A percentile compares a stretch with the other conserved stretches of the same genome.
Evolutionary conservation across 441 rosid species (phyloP).

Genomic region (Populus hybrid): DNA sequence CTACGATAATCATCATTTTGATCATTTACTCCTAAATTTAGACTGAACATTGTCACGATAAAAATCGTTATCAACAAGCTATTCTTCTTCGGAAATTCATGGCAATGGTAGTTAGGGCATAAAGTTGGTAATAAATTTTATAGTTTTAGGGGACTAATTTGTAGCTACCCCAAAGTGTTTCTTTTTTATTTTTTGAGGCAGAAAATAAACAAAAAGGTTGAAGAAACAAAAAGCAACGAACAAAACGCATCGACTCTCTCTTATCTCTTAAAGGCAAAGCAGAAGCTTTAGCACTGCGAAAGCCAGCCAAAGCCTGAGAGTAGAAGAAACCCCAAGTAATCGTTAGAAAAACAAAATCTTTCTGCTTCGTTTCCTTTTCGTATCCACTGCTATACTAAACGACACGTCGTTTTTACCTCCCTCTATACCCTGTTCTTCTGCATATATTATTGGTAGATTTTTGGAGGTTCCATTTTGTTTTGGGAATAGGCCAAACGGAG

Average conservation of each 20-base stretch:
- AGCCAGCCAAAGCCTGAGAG: too few species aligned
- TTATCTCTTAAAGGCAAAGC: background rate
- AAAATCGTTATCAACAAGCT: too few species aligned
- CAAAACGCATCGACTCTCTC: background rate
- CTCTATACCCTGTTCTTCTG: too few species aligned
- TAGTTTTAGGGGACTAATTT: background rate
- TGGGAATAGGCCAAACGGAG: slow-evolving; percentile 41
- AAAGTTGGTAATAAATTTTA: background rate
- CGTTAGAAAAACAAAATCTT: background rate
- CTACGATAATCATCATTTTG: too few species aligned
- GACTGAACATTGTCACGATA: too few species aligned
- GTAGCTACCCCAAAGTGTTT: background rate
- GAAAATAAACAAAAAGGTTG: too few species aligned
- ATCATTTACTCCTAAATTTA: too few species aligned
- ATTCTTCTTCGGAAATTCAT: too few species aligned
- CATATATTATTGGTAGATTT: background rate
- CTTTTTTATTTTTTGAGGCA: accelerated
- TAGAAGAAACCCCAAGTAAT: background rate
- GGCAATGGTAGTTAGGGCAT: background rate
- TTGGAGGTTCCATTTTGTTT: background rate
- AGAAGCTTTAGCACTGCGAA: background rate
- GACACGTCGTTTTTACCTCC: background rate
- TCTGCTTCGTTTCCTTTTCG: background rate
- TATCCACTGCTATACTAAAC: background rate
- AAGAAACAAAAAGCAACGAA: background rate